Conservation (phyloP, 2,329 filamentous ascomycete genomes). For the Alternaria sp. region DNA sequence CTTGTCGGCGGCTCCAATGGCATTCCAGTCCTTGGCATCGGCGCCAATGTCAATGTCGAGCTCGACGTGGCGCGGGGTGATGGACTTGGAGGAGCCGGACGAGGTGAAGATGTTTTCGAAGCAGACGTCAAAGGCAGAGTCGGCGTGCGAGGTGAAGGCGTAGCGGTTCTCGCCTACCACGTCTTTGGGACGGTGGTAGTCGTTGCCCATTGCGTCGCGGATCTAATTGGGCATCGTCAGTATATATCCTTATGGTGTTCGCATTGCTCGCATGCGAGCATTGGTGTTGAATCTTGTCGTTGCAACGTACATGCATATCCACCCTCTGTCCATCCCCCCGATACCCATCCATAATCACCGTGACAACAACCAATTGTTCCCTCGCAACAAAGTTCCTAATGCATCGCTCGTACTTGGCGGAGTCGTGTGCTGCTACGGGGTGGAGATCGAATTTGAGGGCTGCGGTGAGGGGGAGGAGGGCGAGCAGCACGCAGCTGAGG, state of each 20-base stretch:
- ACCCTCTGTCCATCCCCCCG: conserved; percentile 92
- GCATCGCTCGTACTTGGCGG: conserved; percentile 78
- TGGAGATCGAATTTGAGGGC: conserved; percentile 95
- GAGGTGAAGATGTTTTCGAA: conserved; percentile 82
- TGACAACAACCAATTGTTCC: conserved; percentile 95
- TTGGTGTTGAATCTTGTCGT: background rate
- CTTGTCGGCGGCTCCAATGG: conserved; percentile 96
- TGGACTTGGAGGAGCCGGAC: conserved; percentile 30
- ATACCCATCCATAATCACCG: conserved; percentile 83
- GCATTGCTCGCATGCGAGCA: background rate
- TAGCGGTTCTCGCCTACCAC: conserved; percentile 91
- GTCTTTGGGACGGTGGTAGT: conserved; percentile 91
- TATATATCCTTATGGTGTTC: background rate
- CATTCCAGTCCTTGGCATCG: conserved; percentile 97
- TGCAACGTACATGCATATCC: conserved; percentile 85
- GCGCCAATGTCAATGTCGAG: conserved; percentile 96
- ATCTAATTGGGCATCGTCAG: conserved; percentile 67
- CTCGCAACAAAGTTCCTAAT: conserved; percentile 94
- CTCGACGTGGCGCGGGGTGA: conserved; percentile 75
- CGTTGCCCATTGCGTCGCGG: conserved; percentile 92
- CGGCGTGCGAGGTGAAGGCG: conserved; percentile 91
- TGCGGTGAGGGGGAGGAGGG: conserved; percentile 57
- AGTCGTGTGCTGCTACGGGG: conserved; percentile 71
- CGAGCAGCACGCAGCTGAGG: conserved; percentile 45
- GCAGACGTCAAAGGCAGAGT: conserved; percentile 95